Evolutionary conservation across 352 stramenopile species (phyloP), one percentile per base, ranked within the genome.

Genomic region (Globisporangium camurandrum): DNA sequence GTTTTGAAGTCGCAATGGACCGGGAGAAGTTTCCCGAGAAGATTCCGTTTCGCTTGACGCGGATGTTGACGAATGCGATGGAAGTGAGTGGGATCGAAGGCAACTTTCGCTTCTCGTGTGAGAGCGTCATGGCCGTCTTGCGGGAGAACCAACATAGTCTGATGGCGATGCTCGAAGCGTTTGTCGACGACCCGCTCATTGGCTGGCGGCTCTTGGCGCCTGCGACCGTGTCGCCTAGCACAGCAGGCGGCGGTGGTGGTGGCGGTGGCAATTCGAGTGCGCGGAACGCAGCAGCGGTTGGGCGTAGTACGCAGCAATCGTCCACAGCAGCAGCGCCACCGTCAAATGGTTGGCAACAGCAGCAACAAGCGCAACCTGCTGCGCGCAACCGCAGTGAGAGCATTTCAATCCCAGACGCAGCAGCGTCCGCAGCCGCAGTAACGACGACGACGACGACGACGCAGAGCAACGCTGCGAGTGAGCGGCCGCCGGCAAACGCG

Each of bases 101-200:
- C 51, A 99, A 96, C 48, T 99, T 98, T 66, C 81, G 96, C 8
- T 97, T 83, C 49, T 98, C 96, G 36, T 99, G 95, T 45, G 96
- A 99, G 66, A 79, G 84, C 44, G 97, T 98, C 4, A 99, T 99
- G 96, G 66, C 78, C 33, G 94, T 99, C 12, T 67, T 99, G 44
- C 81, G 96, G 34, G 88, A 98, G 59, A 99, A 98, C 65, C 75
- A 93, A 28, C 96, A 99, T 67, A 97, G 86, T 54, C 64, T 99
- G 16, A 97, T 99, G 69, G 93, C 96, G 10, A 99, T 99, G 95
- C 82, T 99, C 1, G 97, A 99, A 74, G 97, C 97, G 11, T 99
- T 99, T 74, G 95, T 99, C 23, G 96, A 99, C 65, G 97, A 99
- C 68, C 97, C 97, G 28, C 71, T 99, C 2, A 98, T 98, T 49